These are phyloP conservation scores for Picea glauca DNA, from an alignment of 75 land plant genomes.

Conservation along the genomic window DNA sequence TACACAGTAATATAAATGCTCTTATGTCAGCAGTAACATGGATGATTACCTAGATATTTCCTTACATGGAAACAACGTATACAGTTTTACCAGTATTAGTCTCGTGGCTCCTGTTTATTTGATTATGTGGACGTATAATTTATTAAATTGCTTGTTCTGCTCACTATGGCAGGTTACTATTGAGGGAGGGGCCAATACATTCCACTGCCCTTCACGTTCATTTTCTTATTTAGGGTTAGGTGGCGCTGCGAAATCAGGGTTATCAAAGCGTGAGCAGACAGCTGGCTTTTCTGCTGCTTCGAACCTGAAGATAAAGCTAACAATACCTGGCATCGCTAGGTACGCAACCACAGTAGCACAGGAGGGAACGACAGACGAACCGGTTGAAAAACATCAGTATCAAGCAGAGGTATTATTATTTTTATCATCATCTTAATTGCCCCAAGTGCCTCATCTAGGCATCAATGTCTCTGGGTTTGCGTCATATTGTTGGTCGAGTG, in stretches of 20 bases:
- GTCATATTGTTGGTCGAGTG: not conserved
- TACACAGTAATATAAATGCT: not conserved
- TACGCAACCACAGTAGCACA: constrained; percentile 3
- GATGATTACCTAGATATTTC: not conserved
- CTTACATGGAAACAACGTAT: not conserved
- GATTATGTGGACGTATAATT: not conserved
- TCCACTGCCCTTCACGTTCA: not conserved
- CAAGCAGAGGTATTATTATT: constrained; percentile 47
- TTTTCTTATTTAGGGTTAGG: not conserved
- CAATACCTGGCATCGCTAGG: not conserved
- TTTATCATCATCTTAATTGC: not conserved
- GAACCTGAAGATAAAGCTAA: not conserved
- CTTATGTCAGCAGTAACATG: too few relatives aligned
- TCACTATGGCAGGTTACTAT: not conserved
- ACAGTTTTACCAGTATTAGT: not conserved
- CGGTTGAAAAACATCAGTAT: constrained; percentile 69
- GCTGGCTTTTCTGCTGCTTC: constrained; percentile 4
- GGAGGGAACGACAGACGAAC: not conserved
- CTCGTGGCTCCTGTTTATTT: not conserved
- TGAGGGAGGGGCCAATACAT: not conserved
- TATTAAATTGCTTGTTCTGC: not conserved
- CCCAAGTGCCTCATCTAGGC: not conserved
- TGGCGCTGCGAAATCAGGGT: not conserved
- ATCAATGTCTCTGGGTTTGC: not conserved
- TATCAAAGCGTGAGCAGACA: not conserved